Percentiles rank a stretch among this genome's conserved stretches.
Conservation (phyloP, 768 basidiomycete genomes). For the Fomitopsis serialis region DNA sequence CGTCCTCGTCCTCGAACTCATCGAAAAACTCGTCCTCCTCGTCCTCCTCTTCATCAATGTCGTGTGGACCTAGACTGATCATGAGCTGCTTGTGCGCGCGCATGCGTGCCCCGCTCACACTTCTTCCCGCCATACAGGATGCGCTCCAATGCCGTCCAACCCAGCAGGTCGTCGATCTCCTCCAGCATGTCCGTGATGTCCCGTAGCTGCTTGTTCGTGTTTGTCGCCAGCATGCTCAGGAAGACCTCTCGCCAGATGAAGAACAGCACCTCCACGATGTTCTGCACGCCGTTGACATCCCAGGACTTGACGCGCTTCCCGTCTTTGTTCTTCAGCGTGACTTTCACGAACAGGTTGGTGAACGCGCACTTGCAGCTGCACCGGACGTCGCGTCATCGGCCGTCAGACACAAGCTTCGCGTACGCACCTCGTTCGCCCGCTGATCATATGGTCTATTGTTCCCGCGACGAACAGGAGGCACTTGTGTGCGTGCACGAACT, state of each 20-base stretch:
- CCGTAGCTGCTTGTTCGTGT: conserved; percentile 23
- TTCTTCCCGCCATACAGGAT: conserved; percentile 49
- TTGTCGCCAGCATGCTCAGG: conserved; percentile 43
- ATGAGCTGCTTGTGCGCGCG: not conserved
- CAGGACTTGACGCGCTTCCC: conserved; percentile 46
- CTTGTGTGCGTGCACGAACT: conserved; percentile 46
- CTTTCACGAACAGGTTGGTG: conserved; percentile 39
- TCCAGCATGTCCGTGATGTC: conserved; percentile 47
- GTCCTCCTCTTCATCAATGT: conserved; percentile 22
- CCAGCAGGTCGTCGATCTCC: conserved; percentile 49
- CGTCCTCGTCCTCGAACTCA: conserved; percentile 28
- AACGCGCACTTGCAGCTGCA: conserved; percentile 52
- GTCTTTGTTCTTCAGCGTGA: conserved; percentile 38
- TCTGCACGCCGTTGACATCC: conserved; percentile 40
- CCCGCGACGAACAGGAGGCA: conserved; percentile 51
- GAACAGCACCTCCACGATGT: conserved; percentile 39
- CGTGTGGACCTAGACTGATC: conserved; percentile 9
- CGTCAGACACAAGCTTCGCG: not conserved
- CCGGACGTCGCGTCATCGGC: not conserved
- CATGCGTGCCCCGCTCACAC: conserved; percentile 25
- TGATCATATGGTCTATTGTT: conserved; percentile 38
- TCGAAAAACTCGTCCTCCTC: conserved; percentile 25
- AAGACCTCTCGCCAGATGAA: conserved; percentile 74
- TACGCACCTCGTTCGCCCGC: conserved; percentile 31
- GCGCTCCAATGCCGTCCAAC: conserved; percentile 46